Base-by-base conservation (phyloP, 768 basidiomycete genomes). In the Agaricus blazei region DNA sequence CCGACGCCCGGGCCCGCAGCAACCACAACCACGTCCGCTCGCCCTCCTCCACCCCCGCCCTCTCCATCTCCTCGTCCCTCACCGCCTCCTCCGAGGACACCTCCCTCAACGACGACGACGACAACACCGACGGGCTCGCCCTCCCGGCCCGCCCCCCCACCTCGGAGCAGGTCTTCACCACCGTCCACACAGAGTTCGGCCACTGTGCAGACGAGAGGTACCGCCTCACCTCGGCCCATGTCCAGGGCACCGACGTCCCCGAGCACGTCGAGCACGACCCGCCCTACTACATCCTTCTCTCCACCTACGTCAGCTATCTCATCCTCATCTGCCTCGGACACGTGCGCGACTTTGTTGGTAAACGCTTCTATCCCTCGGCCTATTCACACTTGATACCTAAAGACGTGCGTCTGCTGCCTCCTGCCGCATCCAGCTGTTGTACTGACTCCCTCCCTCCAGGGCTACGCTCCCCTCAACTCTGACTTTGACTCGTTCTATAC, bases 401-500 rank as follows among this genome's bases (percentile, higher is more conserved):
- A 60, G 77, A 93, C 63, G 95, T 96, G 66, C 71, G 93, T 78
- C 0, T n/a, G 52, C 31, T 37, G 50, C 28, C 45, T 46, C 44
- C 41, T 49, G 54, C 19, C 19, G 57, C 46, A 23, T 23, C 40
- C 11, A n/a, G 37, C 11, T 47, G 15, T 46, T 50, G 43, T 54
- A 47, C 34, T 29, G 44, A 26, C 29, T 46, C 11, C 52, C 9
- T 34, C 50, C 52, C 49, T 19, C 19, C 68, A 98, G 93, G 97
- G 96, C 54, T 95, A 97, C 65, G 96, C 95, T 1, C 90, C 97
- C 4, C 79, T 98, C 58, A 96, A 93, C 72, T 97, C 94, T 8
- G 97, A 98, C 69, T 98, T 98, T 62, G 96, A 98, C 70, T 98
- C 97, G 5, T 99, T 98, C 75, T 98, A 98, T 78, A 96, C 95